Evolutionary conservation across 495 filamentous ascomycete species (phyloP).

Genomic region (Talaromyces liani): DNA sequence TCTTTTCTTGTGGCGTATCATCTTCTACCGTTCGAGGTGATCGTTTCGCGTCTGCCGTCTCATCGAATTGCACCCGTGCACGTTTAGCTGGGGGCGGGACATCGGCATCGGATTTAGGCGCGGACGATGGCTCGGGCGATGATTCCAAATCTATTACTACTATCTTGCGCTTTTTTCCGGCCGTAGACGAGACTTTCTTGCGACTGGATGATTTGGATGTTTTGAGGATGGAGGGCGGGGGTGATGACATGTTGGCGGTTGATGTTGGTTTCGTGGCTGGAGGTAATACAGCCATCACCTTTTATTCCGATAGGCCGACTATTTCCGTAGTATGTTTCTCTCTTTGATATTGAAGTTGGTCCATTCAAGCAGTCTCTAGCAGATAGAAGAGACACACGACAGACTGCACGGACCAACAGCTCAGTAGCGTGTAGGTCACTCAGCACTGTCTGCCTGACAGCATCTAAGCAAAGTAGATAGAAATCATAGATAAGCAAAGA

Average conservation of each 20-base stretch:
- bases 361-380: background rate
- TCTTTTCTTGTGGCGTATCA: conserved; percentile 43
- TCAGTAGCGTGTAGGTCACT: background rate
- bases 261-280: conserved; percentile 26
- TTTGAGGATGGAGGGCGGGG: conserved; percentile 36
- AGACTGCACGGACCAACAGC: background rate
- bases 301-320: background rate
- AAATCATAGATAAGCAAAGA: background rate
- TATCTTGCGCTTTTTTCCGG: conserved; percentile 34
- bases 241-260: conserved; percentile 27
- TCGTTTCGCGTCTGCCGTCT: conserved; percentile 53
- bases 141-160: conserved; percentile 32
- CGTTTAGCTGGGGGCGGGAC: conserved; percentile 45
- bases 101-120: conserved; percentile 28
- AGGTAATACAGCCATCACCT: conserved; percentile 39
- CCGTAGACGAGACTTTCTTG: background rate
- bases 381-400: background rate
- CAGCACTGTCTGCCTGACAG: background rate
- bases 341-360: background rate
- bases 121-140: conserved; percentile 14
- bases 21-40: conserved; percentile 8
- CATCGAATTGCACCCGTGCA: conserved; percentile 68
- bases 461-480: background rate
- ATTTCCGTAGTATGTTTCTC: too few relatives aligned
- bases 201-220: conserved; percentile 19